Evolutionary conservation across 805 yeast species (phyloP).

Genomic region (Wickerhamiella hasegawae): DNA sequence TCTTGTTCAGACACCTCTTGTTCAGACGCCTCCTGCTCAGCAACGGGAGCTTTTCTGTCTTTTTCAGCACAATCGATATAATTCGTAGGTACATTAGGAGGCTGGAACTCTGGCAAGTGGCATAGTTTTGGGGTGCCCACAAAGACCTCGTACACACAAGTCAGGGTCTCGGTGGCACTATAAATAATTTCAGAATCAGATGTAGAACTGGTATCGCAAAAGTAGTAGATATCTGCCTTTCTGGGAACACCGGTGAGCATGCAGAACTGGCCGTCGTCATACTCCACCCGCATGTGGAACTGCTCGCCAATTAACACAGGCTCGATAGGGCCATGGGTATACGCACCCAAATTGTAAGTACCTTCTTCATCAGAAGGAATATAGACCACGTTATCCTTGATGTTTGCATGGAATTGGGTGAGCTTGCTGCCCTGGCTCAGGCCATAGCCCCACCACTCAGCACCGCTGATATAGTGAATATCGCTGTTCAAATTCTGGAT

Average conservation of each 20-base stretch:
- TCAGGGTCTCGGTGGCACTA: slow-evolving; percentile 9
- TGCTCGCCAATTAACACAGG: slow-evolving; percentile 8
- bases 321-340: no score
- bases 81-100: no score
- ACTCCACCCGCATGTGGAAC: slow-evolving; percentile 6
- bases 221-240: slow-evolving; percentile 36
- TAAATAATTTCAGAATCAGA: slow-evolving; percentile 1
- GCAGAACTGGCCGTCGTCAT: slow-evolving; percentile 39
- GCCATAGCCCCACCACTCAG: slow-evolving; percentile 42
- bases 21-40: no score
- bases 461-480: slow-evolving; percentile 17
- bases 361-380: no score
- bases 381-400: no score
- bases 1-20: no score
- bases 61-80: no score
- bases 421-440: slow-evolving; percentile 34
- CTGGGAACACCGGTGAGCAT: slow-evolving; percentile 41
- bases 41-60: no score
- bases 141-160: slow-evolving; percentile 12
- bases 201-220: slow-evolving; percentile 30
- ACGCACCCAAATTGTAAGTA: no score
- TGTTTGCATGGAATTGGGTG: no score
- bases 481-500: slow-evolving; percentile 10
- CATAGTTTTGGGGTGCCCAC: slow-evolving; percentile 10
- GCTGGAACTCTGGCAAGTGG: slow-evolving; percentile 6